Base-by-base conservation (phyloP, 129 eudicot genomes). In the Artemisia tridentata region DNA sequence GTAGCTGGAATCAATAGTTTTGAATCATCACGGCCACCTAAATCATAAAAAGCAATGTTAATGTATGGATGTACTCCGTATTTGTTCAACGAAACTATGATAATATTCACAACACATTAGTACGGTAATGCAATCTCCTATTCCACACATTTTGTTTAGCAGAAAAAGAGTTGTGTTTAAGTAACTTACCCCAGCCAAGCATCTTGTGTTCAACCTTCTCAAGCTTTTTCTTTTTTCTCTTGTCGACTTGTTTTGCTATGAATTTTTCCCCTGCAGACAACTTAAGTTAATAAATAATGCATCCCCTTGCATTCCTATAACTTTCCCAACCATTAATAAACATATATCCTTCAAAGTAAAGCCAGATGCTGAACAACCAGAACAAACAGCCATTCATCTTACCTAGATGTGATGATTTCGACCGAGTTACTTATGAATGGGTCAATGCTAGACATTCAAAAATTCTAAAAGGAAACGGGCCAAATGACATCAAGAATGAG, bases 151-250 rank as follows among this genome's bases (percentile, higher is more conserved):
- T 13, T 29, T 68, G 65, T 43, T 50, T 15, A 38, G 45, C 54
- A 50, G n/a, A 18, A 61, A 61, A 38, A 16, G 41, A 31, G 25
- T 12, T 21, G 20, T 16, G 25, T 53, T 41, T 38, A 29, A 41
- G 67, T 75, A 63, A 29, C 82, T 62, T 88, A 95, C 99, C 99
- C 99, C 99, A 95, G 56, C 99, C 97, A 75, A 95, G 96, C 99
- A 95, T 95, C 92, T 90, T 95, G 73, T 79, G 82, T 80, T 95
- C 99, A 52, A 95, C 90, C 81, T 88, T 88, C 86, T 95, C 81
- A 68, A 87, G 93, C 63, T 95, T 90, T 78, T 77, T 87, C 82
- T 90, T 95, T 85, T 90, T 95, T 64, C 78, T 90, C 72, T 95
- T 87, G 81, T 95, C 99, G 45, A 83, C 86, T 80, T 88, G 88